phyloP scores from a whole-genome alignment of 768 basidiomycete species.

The Amanita rubescens region DNA sequence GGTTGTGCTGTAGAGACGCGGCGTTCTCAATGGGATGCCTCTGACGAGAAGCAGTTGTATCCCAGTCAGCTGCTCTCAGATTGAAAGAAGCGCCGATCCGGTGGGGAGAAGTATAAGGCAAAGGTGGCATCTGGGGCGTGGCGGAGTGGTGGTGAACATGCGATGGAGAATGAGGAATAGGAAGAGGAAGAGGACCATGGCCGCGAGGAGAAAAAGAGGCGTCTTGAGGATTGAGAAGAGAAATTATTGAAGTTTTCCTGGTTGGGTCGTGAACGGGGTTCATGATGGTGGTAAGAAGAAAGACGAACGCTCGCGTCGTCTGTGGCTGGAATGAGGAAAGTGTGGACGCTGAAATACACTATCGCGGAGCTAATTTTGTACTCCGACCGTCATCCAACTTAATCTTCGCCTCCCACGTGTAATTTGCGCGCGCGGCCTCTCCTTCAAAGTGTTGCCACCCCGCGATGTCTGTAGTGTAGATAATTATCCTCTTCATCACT shows the following conservation, averaged over 20 bases:
- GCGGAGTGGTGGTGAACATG: slow-evolving; percentile 12
- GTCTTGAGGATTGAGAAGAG: slow-evolving; percentile 34
- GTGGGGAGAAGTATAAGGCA: background rate
- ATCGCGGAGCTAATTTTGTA: slow-evolving; percentile 10
- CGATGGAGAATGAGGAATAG: slow-evolving; percentile 7
- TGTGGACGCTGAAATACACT: slow-evolving; percentile 9
- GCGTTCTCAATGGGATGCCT: slow-evolving; percentile 22
- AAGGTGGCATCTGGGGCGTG: background rate
- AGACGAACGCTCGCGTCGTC: slow-evolving; percentile 1
- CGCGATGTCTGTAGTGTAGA: background rate
- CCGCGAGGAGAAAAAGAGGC: slow-evolving; percentile 18
- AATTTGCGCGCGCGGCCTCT: background rate
- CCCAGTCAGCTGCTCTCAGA: slow-evolving; percentile 60
- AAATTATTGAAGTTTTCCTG: slow-evolving; percentile 36
- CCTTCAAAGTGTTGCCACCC: background rate
- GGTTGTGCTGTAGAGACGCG: slow-evolving; percentile 15
- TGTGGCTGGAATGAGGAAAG: background rate
- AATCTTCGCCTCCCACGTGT: slow-evolving; percentile 7
- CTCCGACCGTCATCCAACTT: slow-evolving; percentile 2
- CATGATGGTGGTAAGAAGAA: slow-evolving; percentile 16
- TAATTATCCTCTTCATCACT: background rate
- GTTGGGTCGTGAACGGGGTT: slow-evolving; percentile 25
- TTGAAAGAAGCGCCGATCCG: slow-evolving; percentile 34
- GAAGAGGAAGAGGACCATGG: too few species aligned
- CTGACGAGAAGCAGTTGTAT: slow-evolving; percentile 9